These are phyloP conservation scores for Russula emetica DNA, from an alignment of 768 basidiomycete genomes.

Conservation along the genomic window DNA sequence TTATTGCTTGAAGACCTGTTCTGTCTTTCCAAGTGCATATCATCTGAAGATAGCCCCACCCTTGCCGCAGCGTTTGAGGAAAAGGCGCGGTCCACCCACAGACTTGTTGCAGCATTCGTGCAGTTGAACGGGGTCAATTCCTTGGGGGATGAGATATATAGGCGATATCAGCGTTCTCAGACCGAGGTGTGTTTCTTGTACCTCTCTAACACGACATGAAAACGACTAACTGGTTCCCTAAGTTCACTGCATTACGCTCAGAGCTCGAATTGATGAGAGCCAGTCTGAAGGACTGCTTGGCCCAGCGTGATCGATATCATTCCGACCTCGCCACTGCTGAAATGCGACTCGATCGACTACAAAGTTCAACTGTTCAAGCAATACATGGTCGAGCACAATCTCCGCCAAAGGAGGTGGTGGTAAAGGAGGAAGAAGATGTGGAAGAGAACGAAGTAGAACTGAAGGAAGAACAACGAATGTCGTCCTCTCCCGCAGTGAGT, in stretches of 20 bases:
- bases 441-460: constrained; percentile 30
- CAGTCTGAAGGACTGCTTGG: constrained; percentile 48
- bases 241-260: constrained; percentile 59
- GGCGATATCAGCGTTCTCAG: constrained; percentile 49
- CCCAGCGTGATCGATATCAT: constrained; percentile 46
- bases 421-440: constrained; percentile 22
- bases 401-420: constrained; percentile 13
- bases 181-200: constrained; percentile 49
- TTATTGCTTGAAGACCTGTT: constrained; percentile 18
- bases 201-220: background rate
- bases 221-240: constrained; percentile 19
- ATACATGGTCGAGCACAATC: constrained; percentile 12
- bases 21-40: constrained; percentile 31
- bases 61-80: constrained; percentile 46
- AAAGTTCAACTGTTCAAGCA: constrained; percentile 46
- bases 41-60: constrained; percentile 22
- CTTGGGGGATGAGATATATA: constrained; percentile 40
- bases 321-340: constrained; percentile 53
- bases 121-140: constrained; percentile 39
- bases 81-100: constrained; percentile 54
- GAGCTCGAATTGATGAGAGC: constrained; percentile 50
- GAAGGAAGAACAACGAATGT: constrained; percentile 47
- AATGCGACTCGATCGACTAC: constrained; percentile 56
- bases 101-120: constrained; percentile 56
- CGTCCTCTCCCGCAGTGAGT: constrained; percentile 72